Percentiles rank a stretch among this genome's conserved stretches.
These are phyloP conservation scores for Annulohypoxylon maeteangense DNA, from an alignment of 495 filamentous ascomycete genomes.

Conservation along the genomic window DNA sequence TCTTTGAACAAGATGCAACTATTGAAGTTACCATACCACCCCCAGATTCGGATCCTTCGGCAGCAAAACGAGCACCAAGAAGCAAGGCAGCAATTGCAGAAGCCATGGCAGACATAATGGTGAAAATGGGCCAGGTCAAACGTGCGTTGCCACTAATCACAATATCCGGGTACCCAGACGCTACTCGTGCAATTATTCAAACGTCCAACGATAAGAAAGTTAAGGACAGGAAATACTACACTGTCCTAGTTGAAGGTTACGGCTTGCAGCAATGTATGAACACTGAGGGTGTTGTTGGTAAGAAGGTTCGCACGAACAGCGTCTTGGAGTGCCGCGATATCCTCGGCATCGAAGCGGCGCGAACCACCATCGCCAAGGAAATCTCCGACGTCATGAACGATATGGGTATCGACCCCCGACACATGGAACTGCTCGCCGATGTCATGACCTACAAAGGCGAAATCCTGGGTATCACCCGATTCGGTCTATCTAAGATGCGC, in stretches of 20 bases:
- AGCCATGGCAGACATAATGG: slow-evolving; percentile 74
- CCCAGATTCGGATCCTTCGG: slow-evolving; percentile 56
- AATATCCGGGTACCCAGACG: slow-evolving; percentile 87
- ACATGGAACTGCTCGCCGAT: slow-evolving; percentile 98
- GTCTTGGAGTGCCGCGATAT: slow-evolving; percentile 92
- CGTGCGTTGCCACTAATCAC: slow-evolving; percentile 80
- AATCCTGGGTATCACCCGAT: slow-evolving; percentile 96
- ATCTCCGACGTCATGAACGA: slow-evolving; percentile 84
- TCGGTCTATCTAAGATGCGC: slow-evolving; percentile 96
- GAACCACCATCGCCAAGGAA: slow-evolving; percentile 82
- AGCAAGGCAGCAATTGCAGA: slow-evolving; percentile 62
- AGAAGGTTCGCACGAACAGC: slow-evolving; percentile 78
- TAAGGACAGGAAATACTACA: slow-evolving; percentile 64
- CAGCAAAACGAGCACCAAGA: slow-evolving; percentile 61
- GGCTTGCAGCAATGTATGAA: slow-evolving; percentile 89
- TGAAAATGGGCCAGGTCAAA: slow-evolving; percentile 84
- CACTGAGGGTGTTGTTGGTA: slow-evolving; percentile 85
- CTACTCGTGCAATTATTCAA: slow-evolving; percentile 88
- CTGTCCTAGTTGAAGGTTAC: slow-evolving; percentile 93
- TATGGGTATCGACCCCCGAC: slow-evolving; percentile 97
- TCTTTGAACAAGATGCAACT: slow-evolving; percentile 54
- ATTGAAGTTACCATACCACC: slow-evolving; percentile 68
- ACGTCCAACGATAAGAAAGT: slow-evolving; percentile 60
- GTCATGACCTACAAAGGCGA: slow-evolving; percentile 99
- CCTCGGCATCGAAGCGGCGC: slow-evolving; percentile 96